A percentile compares a stretch with the other conserved stretches of the same genome.
Evolutionary conservation across 169 alveolate species (phyloP).

Genomic region (Cyclospora cayetanensis): DNA sequence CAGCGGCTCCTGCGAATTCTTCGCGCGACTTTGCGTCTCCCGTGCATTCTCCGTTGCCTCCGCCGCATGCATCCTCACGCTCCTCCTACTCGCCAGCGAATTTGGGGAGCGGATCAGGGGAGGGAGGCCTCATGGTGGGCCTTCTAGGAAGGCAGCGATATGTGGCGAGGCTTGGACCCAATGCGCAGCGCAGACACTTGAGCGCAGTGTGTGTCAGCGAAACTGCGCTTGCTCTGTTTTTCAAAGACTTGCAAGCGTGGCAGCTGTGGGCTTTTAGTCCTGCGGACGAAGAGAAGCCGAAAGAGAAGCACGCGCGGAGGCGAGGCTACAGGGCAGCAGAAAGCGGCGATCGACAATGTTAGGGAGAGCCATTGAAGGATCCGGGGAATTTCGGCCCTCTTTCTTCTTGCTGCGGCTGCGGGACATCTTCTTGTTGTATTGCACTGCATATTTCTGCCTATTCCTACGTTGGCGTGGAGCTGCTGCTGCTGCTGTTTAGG

Average conservation of each 20-base stretch:
- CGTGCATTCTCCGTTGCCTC: conserved; percentile 21
- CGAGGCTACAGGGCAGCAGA: no score
- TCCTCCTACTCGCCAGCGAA: not conserved
- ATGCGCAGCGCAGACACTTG: conserved; percentile 69
- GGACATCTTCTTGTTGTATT: no score
- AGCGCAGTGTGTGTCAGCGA: conserved; percentile 70
- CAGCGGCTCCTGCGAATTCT: not conserved
- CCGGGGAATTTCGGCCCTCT: no score
- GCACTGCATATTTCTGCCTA: no score
- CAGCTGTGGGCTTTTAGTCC: conserved; percentile 68
- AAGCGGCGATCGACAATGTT: no score
- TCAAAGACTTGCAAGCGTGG: conserved; percentile 64
- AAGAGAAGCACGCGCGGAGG: no score
- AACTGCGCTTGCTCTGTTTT: conserved; percentile 44
- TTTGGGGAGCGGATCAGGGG: not conserved
- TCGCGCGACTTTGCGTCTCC: conserved; percentile 43
- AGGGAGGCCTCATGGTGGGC: conserved; percentile 55
- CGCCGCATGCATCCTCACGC: no score
- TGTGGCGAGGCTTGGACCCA: conserved; percentile 66
- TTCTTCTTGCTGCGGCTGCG: no score
- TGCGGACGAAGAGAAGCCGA: no score
- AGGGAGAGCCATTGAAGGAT: no score
- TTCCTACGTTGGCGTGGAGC: no score
- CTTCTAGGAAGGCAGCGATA: conserved; percentile 67
- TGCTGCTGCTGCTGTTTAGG: no score